A percentile compares a stretch with the other conserved stretches of the same genome.
Evolutionary conservation across 2,329 filamentous ascomycete species (phyloP).

Genomic region (Venturia effusa): DNA sequence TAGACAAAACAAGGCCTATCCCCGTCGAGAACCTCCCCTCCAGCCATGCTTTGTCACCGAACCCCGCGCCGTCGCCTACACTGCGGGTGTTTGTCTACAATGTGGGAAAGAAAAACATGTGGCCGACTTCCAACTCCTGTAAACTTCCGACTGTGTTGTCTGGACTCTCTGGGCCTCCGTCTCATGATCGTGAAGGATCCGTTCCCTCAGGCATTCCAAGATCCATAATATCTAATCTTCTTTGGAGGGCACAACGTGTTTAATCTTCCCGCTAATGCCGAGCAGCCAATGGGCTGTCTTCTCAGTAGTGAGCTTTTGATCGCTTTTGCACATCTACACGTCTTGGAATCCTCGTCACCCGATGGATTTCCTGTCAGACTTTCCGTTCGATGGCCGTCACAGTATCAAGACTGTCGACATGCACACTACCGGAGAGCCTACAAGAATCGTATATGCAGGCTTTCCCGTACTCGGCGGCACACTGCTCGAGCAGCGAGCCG

Average conservation of each 20-base stretch:
- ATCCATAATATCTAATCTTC: neutral
- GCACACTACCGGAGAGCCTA: constrained; percentile 41
- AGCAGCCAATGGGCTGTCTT: neutral
- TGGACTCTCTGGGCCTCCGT: too few relatives aligned
- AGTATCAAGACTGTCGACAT: constrained; percentile 16
- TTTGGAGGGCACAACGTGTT: neutral
- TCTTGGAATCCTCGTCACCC: neutral
- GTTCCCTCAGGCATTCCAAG: too few relatives aligned
- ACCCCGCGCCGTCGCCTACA: neutral
- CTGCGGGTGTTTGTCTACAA: too few relatives aligned
- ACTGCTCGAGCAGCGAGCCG: constrained; percentile 29
- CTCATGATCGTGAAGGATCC: too few relatives aligned
- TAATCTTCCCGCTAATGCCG: neutral
- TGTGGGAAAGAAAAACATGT: too few relatives aligned
- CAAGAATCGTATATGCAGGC: constrained; percentile 34
- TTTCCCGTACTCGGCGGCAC: constrained; percentile 27
- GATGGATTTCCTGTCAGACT: neutral
- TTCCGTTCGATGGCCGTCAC: neutral
- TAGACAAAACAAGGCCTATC: neutral
- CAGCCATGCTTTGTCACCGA: neutral
- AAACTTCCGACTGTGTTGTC: neutral
- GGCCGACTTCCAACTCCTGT: neutral
- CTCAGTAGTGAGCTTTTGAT: too few relatives aligned
- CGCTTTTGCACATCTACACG: neutral
- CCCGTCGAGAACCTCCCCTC: neutral